Percentiles rank a stretch among this genome's conserved stretches.
Conservation (phyloP, 768 basidiomycete genomes). For the Crucibulum laeve region DNA sequence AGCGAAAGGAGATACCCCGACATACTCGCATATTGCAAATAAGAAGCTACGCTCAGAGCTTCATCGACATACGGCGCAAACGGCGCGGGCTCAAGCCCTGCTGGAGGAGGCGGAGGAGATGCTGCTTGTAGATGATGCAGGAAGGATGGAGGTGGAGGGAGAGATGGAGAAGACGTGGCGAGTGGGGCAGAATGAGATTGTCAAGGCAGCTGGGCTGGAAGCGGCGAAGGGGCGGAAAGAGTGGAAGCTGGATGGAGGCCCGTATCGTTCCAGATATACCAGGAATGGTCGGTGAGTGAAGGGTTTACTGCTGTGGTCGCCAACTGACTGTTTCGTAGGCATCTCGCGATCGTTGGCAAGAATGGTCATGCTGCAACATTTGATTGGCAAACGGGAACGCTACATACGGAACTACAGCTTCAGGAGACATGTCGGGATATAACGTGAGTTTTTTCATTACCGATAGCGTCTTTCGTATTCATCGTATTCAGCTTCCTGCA, state of each 20-base stretch:
- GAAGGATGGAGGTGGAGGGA: conserved; percentile 70
- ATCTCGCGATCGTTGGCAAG: conserved; percentile 80
- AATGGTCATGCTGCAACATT: conserved; percentile 89
- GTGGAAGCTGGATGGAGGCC: conserved; percentile 80
- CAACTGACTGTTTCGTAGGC: conserved; percentile 35
- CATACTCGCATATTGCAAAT: conserved; percentile 62
- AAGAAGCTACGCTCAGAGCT: conserved; percentile 74
- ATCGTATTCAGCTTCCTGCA: conserved; percentile 68
- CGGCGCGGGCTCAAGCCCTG: conserved; percentile 57
- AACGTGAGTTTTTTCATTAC: conserved; percentile 56
- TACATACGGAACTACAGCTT: conserved; percentile 86
- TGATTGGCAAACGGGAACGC: conserved; percentile 84
- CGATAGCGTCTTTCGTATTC: neutral
- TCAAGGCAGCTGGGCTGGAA: conserved; percentile 60
- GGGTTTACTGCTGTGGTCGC: neutral
- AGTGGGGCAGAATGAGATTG: conserved; percentile 77
- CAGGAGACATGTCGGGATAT: conserved; percentile 91
- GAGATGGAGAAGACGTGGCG: conserved; percentile 90
- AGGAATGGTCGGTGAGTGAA: conserved; percentile 74
- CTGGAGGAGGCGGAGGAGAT: conserved; percentile 64
- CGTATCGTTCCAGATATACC: conserved; percentile 82
- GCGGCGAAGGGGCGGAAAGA: conserved; percentile 75
- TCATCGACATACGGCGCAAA: conserved; percentile 53
- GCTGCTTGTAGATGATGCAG: conserved; percentile 64
- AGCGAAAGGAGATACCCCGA: conserved; percentile 39